Conservation (phyloP, 306 rosid species). For the Sophora flavescens region DNA sequence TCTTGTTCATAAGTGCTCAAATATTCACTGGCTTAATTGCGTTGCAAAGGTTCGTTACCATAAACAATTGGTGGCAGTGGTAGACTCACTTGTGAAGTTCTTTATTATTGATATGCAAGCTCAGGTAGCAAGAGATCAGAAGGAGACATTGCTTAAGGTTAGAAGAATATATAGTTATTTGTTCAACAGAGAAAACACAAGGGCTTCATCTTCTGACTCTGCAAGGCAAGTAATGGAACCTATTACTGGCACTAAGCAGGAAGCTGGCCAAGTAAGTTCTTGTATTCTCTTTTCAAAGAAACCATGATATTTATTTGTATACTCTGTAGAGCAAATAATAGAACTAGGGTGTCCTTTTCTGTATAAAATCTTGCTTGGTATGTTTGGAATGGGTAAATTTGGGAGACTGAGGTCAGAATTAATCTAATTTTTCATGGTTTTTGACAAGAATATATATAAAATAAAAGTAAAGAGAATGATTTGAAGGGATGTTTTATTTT, state of each 20-base stretch:
- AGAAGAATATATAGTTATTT: background rate
- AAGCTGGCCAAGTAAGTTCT: background rate
- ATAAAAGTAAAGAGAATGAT: too few relatives aligned
- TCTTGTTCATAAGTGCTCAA: background rate
- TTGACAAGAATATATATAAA: too few relatives aligned
- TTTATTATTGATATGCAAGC: background rate
- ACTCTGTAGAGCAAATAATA: too few relatives aligned
- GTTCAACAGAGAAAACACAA: background rate
- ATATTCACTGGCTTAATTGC: background rate
- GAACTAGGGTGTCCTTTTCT: background rate
- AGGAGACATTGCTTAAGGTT: background rate
- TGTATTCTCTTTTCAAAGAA: too few relatives aligned
- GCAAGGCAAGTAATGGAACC: too few relatives aligned
- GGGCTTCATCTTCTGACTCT: background rate
- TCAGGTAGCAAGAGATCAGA: conserved; percentile 22
- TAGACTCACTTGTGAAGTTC: background rate
- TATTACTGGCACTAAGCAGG: too few relatives aligned
- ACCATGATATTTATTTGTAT: too few relatives aligned
- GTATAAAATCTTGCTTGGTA: too few relatives aligned
- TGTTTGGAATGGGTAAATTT: too few relatives aligned
- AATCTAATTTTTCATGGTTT: too few relatives aligned
- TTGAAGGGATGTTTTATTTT: too few relatives aligned
- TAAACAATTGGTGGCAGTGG: background rate
- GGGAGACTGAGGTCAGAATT: too few relatives aligned
- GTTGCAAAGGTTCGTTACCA: background rate